Percentiles rank a stretch among this genome's conserved stretches.
These are phyloP conservation scores for Acanthamoeba divionensis DNA, from an alignment of 208 protist genomes.

Conservation along the genomic window DNA sequence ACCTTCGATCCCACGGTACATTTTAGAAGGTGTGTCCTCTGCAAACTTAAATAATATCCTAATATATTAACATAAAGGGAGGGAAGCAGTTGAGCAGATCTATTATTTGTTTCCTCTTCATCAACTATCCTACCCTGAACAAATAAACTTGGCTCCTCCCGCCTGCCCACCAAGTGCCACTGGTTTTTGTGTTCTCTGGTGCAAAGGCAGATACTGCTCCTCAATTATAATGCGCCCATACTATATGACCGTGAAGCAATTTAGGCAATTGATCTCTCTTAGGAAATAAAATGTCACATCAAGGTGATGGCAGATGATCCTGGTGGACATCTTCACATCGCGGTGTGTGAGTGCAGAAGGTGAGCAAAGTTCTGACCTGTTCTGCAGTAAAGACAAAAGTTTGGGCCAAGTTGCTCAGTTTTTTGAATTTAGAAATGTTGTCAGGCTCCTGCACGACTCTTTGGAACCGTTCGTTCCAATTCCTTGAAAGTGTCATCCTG, in stretches of 20 bases:
- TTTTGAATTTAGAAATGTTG: constrained; percentile 15
- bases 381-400: constrained; percentile 42
- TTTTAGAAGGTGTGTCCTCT: not conserved
- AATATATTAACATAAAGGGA: not conserved
- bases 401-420: constrained; percentile 18
- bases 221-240: constrained; percentile 46
- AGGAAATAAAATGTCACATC: too few species aligned
- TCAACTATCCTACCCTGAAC: constrained; percentile 6
- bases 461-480: constrained; percentile 43
- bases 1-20: constrained; percentile 27
- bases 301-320: too few species aligned
- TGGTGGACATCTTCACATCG: too few species aligned
- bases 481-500: not conserved
- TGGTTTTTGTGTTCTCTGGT: constrained; percentile 20
- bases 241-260: not conserved
- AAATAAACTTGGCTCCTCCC: constrained; percentile 42
- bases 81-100: too few species aligned
- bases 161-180: constrained; percentile 48
- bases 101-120: too few species aligned
- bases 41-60: constrained; percentile 50
- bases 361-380: too few species aligned
- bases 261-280: too few species aligned
- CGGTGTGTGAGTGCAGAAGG: too few species aligned
- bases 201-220: constrained; percentile 9
- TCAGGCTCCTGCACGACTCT: constrained; percentile 3